These are phyloP conservation scores for Mortierella polycephala DNA, from an alignment of 371 early-diverging fungal genomes.

Conservation along the genomic window DNA sequence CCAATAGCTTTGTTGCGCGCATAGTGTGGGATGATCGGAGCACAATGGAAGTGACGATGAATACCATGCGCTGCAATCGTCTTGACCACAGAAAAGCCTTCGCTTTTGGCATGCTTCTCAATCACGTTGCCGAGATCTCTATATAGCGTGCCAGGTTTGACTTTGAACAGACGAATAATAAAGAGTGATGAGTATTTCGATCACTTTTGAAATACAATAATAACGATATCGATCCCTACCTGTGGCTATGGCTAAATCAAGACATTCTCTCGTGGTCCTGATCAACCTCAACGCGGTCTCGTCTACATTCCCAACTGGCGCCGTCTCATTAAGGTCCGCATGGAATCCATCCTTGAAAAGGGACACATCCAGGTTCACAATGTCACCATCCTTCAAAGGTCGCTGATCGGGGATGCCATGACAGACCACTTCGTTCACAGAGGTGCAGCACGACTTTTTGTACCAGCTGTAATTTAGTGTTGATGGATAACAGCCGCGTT, in stretches of 20 bases:
- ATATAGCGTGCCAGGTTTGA: conserved; percentile 92
- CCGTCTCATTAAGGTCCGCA: conserved; percentile 91
- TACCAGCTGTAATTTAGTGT: conserved; percentile 94
- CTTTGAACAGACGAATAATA: conserved; percentile 50
- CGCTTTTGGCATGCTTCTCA: conserved; percentile 82
- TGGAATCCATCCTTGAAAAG: conserved; percentile 92
- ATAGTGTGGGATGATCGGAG: conserved; percentile 95
- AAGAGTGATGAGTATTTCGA: no score
- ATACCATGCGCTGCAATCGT: conserved; percentile 96
- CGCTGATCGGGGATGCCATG: conserved; percentile 94
- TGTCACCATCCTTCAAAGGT: conserved; percentile 89
- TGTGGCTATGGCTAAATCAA: conserved; percentile 88
- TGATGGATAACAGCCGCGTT: conserved; percentile 91
- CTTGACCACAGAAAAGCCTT: conserved; percentile 91
- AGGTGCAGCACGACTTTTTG: conserved; percentile 93
- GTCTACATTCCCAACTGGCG: conserved; percentile 88
- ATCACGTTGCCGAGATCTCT: conserved; percentile 93
- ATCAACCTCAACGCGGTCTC: conserved; percentile 77
- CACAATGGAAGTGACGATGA: conserved; percentile 84
- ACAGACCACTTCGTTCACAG: conserved; percentile 82
- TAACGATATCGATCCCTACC: conserved; percentile 58
- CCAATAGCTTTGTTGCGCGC: conserved; percentile 94
- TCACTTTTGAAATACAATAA: no score
- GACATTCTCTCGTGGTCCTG: conserved; percentile 78
- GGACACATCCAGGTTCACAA: conserved; percentile 92